Evolutionary conservation across 768 basidiomycete genomes (phyloP).

Genomic region (Leucocoprinus birnbaumii): DNA sequence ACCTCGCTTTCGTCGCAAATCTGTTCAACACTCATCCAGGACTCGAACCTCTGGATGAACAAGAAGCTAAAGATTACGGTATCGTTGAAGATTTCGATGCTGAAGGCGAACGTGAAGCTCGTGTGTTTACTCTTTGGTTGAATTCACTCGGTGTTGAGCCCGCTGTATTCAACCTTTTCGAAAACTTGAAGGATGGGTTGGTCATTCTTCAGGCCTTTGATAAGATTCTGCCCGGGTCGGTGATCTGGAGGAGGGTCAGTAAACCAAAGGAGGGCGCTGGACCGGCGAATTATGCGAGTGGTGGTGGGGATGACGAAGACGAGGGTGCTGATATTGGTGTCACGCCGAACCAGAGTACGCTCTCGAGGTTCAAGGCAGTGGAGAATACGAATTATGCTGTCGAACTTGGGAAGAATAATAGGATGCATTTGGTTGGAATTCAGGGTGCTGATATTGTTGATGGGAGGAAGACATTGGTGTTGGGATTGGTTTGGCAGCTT

Average conservation of each 20-base stretch:
- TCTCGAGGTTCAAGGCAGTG: conserved; percentile 95
- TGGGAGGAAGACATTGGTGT: conserved; percentile 85
- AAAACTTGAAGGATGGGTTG: conserved; percentile 91
- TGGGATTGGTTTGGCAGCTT: conserved; percentile 97
- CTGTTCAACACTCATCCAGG: conserved; percentile 98
- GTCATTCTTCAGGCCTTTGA: conserved; percentile 95
- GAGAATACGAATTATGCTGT: conserved; percentile 98
- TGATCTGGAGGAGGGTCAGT: conserved; percentile 94
- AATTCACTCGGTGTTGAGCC: conserved; percentile 98
- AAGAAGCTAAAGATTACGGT: conserved; percentile 89
- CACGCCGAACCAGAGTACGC: conserved; percentile 76
- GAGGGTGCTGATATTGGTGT: conserved; percentile 82
- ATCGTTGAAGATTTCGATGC: conserved; percentile 97
- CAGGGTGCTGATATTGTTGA: conserved; percentile 98
- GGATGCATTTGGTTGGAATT: conserved; percentile 95
- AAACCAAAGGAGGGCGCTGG: conserved; percentile 77
- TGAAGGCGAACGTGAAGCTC: conserved; percentile 96
- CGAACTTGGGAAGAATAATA: conserved; percentile 88
- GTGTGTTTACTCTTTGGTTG: conserved; percentile 97
- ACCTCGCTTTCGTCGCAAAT: conserved; percentile 97
- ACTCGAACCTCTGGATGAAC: conserved; percentile 89
- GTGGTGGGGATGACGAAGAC: conserved; percentile 45
- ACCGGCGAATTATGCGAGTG: conserved; percentile 35
- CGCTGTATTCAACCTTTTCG: conserved; percentile 93
- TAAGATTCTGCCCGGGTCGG: conserved; percentile 88